A percentile compares a stretch with the other conserved stretches of the same genome.
These are phyloP conservation scores for Phytopythium litorale DNA, from an alignment of 352 stramenopile genomes.

Conservation along the genomic window DNA sequence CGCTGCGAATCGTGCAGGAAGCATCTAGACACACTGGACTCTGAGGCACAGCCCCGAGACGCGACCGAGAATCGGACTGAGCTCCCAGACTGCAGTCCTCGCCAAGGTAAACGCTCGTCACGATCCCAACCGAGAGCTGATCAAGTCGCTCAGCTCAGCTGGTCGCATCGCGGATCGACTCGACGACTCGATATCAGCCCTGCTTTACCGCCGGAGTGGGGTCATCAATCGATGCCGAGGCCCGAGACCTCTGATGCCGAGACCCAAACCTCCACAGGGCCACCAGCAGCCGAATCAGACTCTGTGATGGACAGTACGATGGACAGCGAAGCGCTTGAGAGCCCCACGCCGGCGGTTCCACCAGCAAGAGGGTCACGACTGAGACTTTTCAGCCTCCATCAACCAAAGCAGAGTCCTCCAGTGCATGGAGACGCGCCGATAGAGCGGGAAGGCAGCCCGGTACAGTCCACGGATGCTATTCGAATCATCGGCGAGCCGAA, in stretches of 20 bases:
- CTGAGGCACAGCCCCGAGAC: background rate
- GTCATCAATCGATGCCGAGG: too few species aligned
- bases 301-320: background rate
- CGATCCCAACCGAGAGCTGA: background rate
- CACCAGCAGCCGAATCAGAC: background rate
- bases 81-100: background rate
- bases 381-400: background rate
- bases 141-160: background rate
- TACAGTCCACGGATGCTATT: background rate
- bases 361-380: background rate
- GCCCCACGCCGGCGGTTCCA: background rate
- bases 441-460: background rate
- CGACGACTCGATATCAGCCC: background rate
- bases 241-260: background rate
- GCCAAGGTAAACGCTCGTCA: background rate
- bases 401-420: background rate
- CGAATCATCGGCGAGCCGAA: background rate
- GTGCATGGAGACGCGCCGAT: background rate
- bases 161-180: background rate
- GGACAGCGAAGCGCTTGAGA: background rate
- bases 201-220: background rate
- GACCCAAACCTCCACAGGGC: background rate
- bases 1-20: background rate
- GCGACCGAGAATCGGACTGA: background rate
- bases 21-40: too few species aligned